phyloP scores from a whole-genome alignment of 768 basidiomycete genomes.

The Russula earlei region DNA sequence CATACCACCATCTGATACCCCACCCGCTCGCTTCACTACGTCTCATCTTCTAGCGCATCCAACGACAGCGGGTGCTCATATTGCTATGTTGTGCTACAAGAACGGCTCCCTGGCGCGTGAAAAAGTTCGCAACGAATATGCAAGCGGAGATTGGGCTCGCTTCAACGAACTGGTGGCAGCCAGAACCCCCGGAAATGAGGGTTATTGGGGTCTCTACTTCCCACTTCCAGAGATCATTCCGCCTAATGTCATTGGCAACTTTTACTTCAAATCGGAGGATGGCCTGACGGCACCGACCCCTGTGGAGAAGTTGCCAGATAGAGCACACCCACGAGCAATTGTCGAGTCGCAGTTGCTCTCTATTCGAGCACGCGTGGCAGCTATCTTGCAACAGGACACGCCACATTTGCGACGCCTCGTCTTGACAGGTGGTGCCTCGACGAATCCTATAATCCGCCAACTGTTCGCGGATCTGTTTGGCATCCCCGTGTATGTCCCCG shows the following conservation, averaged over 20 bases:
- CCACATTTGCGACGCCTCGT: conserved; percentile 56
- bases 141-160: conserved; percentile 48
- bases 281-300: conserved; percentile 12
- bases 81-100: conserved; percentile 91
- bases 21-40: conserved; percentile 62
- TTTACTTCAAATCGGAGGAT: conserved; percentile 42
- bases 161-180: conserved; percentile 60
- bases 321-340: conserved; percentile 62
- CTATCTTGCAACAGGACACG: conserved; percentile 52
- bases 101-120: conserved; percentile 79
- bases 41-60: conserved; percentile 71
- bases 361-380: conserved; percentile 60
- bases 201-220: conserved; percentile 68
- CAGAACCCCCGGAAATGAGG: conserved; percentile 48
- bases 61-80: conserved; percentile 49
- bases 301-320: conserved; percentile 31
- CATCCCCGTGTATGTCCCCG: conserved; percentile 62
- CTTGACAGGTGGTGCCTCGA: conserved; percentile 70
- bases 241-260: conserved; percentile 61
- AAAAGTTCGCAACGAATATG: conserved; percentile 59
- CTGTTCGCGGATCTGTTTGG: conserved; percentile 71
- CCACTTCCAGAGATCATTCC: conserved; percentile 85
- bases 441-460: conserved; percentile 63
- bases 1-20: conserved; percentile 51
- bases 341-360: conserved; percentile 81